Conservation (phyloP, 2,329 filamentous ascomycete genomes). For the Elsinoe arachidis region DNA sequence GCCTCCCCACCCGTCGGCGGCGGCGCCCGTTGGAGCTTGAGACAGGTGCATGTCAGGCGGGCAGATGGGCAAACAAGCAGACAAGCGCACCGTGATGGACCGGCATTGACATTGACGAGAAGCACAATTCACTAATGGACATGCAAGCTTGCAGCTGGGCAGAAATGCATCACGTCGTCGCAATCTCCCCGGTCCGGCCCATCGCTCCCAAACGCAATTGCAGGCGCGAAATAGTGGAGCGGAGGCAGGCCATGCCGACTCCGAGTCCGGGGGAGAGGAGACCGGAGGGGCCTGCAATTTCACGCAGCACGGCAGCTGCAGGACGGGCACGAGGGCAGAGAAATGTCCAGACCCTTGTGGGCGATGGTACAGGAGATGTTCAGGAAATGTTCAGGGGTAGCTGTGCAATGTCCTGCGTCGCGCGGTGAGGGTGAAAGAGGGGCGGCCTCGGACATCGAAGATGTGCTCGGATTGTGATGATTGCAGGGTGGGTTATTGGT, state of each 20-base stretch:
- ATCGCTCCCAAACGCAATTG: not conserved
- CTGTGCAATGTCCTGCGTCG: too few relatives aligned
- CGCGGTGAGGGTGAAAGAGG: not conserved
- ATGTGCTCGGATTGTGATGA: not conserved
- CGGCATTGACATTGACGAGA: too few relatives aligned
- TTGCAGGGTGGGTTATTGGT: conserved; percentile 5
- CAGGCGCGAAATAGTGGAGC: not conserved
- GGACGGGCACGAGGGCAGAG: not conserved
- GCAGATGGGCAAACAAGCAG: not conserved
- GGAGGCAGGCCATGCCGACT: not conserved
- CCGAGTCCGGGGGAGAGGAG: not conserved
- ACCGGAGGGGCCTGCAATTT: not conserved
- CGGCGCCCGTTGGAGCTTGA: not conserved
- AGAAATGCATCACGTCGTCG: too few relatives aligned
- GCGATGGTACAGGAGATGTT: not conserved
- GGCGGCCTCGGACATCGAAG: not conserved
- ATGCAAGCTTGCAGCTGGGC: too few relatives aligned
- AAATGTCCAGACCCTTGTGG: not conserved
- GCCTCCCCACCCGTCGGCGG: not conserved
- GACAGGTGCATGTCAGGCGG: not conserved
- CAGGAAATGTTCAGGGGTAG: not conserved
- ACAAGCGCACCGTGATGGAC: not conserved
- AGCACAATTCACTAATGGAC: too few relatives aligned
- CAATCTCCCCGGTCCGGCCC: too few relatives aligned
- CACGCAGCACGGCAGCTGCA: not conserved